Evolutionary conservation across 1,284 basidiomycete genomes (phyloP), one percentile per base, ranked within the genome.

Genomic region (Tylopilus orsonianus): DNA sequence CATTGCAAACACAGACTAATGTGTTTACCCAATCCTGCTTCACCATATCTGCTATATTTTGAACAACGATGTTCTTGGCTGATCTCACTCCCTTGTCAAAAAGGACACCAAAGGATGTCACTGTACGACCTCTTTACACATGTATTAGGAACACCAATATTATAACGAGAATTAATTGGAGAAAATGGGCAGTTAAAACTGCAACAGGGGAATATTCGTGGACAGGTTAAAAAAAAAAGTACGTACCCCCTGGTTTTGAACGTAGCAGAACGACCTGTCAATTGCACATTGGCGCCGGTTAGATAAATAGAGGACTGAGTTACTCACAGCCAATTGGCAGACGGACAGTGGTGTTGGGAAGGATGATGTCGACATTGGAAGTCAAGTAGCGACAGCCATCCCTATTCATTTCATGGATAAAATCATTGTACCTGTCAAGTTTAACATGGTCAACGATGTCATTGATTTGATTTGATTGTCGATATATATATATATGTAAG

Each of bases 301-400:
- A 10, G 33, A 19, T 5, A 22, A 20, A 16, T 2, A 3, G 8
- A 40, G 8, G 26, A 27, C 16, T 5, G 9, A n/a, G 18, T 1
- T 5, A 69, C 72, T 57, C 62, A 74, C 81, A 78, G 42, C 87
- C 87, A 43, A 90, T 77, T 0, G 86, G 86, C 0, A 81, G 75
- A 56, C 69, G 81, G 50, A 76, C 70, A 3, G 57, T 60, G 38
- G 77, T 69, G 57, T 81, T 75, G 8, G 73, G 56, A 8, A 90
- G 61, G 0, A 89, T 93, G 59, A 94, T 91, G 67, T 93, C 91
- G 39, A 81, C 88, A 61, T 93, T 94, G 4, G 86, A 90, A 0
- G 90, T 84, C 36, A 95, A 72, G 62, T 91, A 93, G 38, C 87
- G 79, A 10, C 89, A n/a, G n/a, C n/a, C n/a, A n/a, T n/a, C n/a